Percentiles rank a stretch among this genome's conserved stretches.
Evolutionary conservation across 202 grass and related monocot genomes (phyloP).

Genomic region (Brachypodium distachyon): DNA sequence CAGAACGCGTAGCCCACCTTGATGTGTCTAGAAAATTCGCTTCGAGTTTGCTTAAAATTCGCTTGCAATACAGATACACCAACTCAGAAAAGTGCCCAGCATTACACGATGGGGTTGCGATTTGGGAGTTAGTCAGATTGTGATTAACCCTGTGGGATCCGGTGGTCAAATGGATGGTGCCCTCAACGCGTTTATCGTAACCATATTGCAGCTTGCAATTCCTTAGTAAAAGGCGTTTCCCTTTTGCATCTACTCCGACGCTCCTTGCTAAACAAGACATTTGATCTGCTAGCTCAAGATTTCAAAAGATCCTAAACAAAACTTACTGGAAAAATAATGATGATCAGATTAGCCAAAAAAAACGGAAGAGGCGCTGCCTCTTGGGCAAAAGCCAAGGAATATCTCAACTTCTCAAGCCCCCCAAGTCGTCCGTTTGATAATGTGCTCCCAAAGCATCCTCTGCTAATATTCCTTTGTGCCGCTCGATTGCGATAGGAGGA

Average conservation of each 20-base stretch:
- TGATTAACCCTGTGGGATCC: background rate
- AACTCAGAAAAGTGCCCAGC: too few species aligned
- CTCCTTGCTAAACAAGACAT: too few species aligned
- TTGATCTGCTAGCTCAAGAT: background rate
- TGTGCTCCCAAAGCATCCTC: background rate
- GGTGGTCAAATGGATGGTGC: background rate
- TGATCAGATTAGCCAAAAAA: too few species aligned
- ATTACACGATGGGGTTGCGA: too few species aligned
- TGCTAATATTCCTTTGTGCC: conserved; percentile 2
- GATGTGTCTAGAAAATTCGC: background rate
- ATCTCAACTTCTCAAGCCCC: background rate
- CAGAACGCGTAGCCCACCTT: background rate
- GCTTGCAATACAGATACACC: too few species aligned
- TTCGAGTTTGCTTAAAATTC: background rate
- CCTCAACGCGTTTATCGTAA: background rate
- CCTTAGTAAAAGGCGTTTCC: too few species aligned
- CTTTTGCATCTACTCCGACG: too few species aligned
- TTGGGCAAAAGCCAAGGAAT: conserved; percentile 4
- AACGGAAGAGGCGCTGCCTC: background rate
- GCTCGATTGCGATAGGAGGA: background rate
- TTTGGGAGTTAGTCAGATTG: background rate
- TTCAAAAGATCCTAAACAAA: background rate
- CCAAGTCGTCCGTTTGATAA: conserved; percentile 4
- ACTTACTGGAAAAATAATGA: too few species aligned
- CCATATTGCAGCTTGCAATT: background rate